phyloP scores from a whole-genome alignment of 331 rosid genomes.

The Pyrus hybrid region DNA sequence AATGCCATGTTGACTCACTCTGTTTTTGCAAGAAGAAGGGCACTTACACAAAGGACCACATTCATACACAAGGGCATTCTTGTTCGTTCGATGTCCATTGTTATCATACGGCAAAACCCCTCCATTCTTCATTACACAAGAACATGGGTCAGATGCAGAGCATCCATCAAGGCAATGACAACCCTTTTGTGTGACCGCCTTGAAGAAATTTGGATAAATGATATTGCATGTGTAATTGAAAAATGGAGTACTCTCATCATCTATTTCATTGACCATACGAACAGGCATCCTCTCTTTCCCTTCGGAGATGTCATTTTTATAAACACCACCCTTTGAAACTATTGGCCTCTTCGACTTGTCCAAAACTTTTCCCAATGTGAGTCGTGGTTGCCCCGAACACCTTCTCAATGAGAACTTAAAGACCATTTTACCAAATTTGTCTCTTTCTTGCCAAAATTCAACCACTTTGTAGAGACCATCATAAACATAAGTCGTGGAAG shows the following conservation, averaged over 20 bases:
- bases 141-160: neutral
- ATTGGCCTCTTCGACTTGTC: neutral
- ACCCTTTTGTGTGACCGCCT: no score
- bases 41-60: no score
- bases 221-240: constrained; percentile 16
- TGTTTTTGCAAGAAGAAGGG: no score
- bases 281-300: constrained; percentile 30
- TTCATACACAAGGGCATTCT: no score
- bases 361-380: neutral
- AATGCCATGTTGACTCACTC: constrained; percentile 25
- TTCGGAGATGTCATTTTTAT: constrained; percentile 19
- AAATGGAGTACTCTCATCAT: neutral
- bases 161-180: no score
- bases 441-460: constrained; percentile 14
- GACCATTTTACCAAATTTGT: constrained; percentile 31
- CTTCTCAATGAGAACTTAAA: constrained; percentile 29
- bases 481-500: neutral
- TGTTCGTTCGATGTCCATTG: no score
- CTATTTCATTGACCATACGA: constrained; percentile 4
- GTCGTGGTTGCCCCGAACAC: neutral
- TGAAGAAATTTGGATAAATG: neutral
- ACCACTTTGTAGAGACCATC: constrained; percentile 40
- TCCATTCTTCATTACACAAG: constrained; percentile 27
- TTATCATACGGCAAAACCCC: no score
- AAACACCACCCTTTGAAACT: neutral